Evolutionary conservation across 768 basidiomycete genomes (phyloP).

Genomic region (Rhodotorula toruloides): DNA sequence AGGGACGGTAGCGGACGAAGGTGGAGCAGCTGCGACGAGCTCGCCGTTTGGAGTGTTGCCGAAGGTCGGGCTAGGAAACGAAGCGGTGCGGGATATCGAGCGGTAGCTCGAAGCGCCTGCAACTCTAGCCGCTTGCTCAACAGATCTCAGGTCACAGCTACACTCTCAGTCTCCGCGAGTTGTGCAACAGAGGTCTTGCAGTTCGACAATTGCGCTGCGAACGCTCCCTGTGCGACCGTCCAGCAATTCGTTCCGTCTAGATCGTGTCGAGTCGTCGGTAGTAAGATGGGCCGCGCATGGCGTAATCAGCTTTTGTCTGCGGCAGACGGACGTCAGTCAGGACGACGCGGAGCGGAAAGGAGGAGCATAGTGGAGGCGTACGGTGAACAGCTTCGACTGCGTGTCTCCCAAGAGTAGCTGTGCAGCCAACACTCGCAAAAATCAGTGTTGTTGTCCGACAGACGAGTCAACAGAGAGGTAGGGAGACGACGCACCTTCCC

Average conservation of each 20-base stretch:
- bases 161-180: no score
- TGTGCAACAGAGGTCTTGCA: no score
- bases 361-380: not conserved
- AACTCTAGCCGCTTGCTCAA: no score
- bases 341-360: not conserved
- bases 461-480: not conserved
- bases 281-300: slow-evolving; percentile 14
- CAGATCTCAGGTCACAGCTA: no score
- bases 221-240: not conserved
- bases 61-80: not conserved
- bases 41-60: slow-evolving; percentile 29
- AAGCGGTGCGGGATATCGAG: no score
- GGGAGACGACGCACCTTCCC: slow-evolving; percentile 34
- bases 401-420: slow-evolving; percentile 34
- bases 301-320: slow-evolving; percentile 33
- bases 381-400: slow-evolving; percentile 34
- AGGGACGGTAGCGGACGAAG: slow-evolving; percentile 14
- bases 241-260: no score
- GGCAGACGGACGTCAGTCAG: no score
- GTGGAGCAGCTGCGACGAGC: slow-evolving; percentile 27
- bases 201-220: no score
- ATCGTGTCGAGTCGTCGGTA: slow-evolving; percentile 23
- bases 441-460: not conserved
- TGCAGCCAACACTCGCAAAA: not conserved
- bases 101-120: no score